Evolutionary conservation across 2,329 filamentous ascomycete species (phyloP), one percentile per base, ranked within the genome.

Genomic region (Raffaelea ambrosiae): DNA sequence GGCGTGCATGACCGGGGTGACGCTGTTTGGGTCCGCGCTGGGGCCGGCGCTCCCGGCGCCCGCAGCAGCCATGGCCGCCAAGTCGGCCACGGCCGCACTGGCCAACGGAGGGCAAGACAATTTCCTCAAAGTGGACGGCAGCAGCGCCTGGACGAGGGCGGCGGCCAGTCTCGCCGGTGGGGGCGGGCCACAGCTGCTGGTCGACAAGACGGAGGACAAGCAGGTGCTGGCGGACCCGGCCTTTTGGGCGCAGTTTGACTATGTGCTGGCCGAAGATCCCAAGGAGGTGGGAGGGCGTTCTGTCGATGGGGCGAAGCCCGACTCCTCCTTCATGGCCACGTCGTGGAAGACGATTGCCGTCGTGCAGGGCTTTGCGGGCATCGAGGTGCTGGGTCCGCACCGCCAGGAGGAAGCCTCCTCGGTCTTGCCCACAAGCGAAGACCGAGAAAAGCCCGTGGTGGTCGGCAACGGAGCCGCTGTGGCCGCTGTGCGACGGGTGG

Each of bases 1-100:
- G 11, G 76, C 77, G 43, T 85, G 82, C 67, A 85, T 85, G 81
- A 85, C 82, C 26, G 82, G 82, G 45, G 74, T 84, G 10, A 83
- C 82, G 3, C 76, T 82, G 45, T 86, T 86, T 55, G 73, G 76
- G 18, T 73, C 79, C 54, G 70, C 51, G 18, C 49, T 55, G 21
- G 52, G 53, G 18, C 46, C 48, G 11, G 48, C 41, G 8, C 48
- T 55, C 48, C 49, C 53, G 31, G 42, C 47, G 20, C 48, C 29
- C 8, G 36, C 22, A 5, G 48, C 44, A 3, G 40, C 43, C 10
- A 20, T 33, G 20, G 40, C 44, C 19, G 21, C 21, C 10, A 21
- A 3, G 20, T 49, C 14, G 19, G 21, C 13, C 9, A 11, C 20
- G 5, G 13, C 52, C 38, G 54, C 51, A 40, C 54, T 54, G 26